These are phyloP conservation scores for Skeletonema marinoi DNA, from an alignment of 108 stramenopile species.

Conservation along the genomic window DNA sequence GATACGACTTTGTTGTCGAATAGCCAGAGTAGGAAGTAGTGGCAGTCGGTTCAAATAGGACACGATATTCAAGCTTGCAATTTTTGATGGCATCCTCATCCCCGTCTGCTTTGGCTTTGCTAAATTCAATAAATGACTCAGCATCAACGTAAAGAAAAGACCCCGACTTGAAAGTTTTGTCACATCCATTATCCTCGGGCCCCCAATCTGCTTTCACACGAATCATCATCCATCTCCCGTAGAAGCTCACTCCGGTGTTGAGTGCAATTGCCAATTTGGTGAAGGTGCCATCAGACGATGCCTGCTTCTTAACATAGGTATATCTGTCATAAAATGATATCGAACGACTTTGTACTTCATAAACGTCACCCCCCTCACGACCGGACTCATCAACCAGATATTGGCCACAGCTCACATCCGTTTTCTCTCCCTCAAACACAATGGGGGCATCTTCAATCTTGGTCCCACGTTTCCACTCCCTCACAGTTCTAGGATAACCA, in stretches of 20 bases:
- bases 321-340: conserved; percentile 87
- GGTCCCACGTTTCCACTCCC: conserved; percentile 91
- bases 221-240: conserved; percentile 71
- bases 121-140: conserved; percentile 55
- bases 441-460: conserved; percentile 78
- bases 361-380: conserved; percentile 69
- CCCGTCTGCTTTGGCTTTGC: conserved; percentile 62
- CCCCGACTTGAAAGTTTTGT: conserved; percentile 60
- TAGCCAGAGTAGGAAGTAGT: conserved; percentile 72
- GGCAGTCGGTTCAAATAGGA: conserved; percentile 81
- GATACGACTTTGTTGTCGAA: conserved; percentile 77
- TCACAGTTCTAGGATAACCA: conserved; percentile 90
- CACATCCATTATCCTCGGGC: conserved; percentile 53
- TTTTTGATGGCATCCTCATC: conserved; percentile 18
- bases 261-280: conserved; percentile 70
- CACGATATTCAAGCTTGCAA: conserved; percentile 51
- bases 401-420: conserved; percentile 78
- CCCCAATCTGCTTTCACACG: conserved; percentile 83
- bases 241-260: conserved; percentile 66
- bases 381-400: conserved; percentile 71
- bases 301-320: conserved; percentile 56
- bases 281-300: conserved; percentile 48
- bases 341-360: conserved; percentile 68
- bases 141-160: conserved; percentile 68
- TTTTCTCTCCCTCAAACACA: conserved; percentile 88